Evolutionary conservation across 305 asterid species (phyloP).

Genomic region (Petunia hybrid): DNA sequence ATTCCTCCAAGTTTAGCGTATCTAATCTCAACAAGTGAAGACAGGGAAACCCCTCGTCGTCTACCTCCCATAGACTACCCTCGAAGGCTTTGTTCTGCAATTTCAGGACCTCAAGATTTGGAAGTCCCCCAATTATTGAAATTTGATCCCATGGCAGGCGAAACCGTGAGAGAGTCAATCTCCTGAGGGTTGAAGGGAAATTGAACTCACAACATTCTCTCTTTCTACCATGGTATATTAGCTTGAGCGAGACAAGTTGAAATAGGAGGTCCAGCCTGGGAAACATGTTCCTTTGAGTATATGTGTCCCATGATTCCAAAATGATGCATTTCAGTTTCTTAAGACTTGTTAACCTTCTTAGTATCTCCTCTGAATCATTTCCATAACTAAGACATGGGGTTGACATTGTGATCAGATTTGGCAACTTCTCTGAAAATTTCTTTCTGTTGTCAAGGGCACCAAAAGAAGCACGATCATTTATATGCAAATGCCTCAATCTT

Average conservation of each 20-base stretch:
- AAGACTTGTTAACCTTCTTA: not conserved
- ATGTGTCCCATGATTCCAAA: not conserved
- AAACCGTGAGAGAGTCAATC: slow-evolving; percentile 25
- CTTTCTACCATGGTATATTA: not conserved
- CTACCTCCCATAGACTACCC: slow-evolving; percentile 38
- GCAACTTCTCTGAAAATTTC: not conserved
- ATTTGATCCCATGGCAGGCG: slow-evolving; percentile 24
- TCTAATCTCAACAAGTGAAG: slow-evolving; percentile 32
- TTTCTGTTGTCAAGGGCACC: not conserved
- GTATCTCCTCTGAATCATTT: not conserved
- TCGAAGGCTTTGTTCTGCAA: slow-evolving; percentile 29
- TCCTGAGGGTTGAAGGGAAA: slow-evolving; percentile 30
- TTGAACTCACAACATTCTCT: not conserved
- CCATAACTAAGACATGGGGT: not conserved
- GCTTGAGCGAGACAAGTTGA: slow-evolving; percentile 37
- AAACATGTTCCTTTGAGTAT: slow-evolving; percentile 32
- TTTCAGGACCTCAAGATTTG: slow-evolving; percentile 41
- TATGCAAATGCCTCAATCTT: slow-evolving; percentile 36
- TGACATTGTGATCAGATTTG: not conserved
- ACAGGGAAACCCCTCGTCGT: slow-evolving; percentile 29
- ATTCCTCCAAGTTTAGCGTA: not conserved
- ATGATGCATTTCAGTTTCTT: too few species aligned
- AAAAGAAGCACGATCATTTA: not conserved
- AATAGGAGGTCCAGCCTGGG: not conserved
- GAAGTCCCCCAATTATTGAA: not conserved